Evolutionary conservation across 495 filamentous ascomycete species (phyloP).

Genomic region (Tuber microsphaerosporum): DNA sequence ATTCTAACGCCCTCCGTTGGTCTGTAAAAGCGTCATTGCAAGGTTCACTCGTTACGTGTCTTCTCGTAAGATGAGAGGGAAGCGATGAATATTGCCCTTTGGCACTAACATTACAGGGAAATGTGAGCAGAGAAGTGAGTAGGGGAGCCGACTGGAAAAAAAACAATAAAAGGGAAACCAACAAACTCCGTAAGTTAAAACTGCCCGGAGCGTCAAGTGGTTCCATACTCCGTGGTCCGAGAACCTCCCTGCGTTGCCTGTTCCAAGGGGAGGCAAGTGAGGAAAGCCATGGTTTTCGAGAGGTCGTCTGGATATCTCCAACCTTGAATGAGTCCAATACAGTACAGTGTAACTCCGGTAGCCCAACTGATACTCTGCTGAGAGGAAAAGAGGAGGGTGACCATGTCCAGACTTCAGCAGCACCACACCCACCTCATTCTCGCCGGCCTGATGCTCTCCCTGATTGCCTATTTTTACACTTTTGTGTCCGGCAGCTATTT

Average conservation of each 20-base stretch:
- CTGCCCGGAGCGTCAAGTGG: not conserved
- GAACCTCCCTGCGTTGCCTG: not conserved
- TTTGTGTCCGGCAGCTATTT: not conserved
- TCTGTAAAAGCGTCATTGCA: not conserved
- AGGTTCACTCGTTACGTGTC: not conserved
- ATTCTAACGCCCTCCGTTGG: not conserved
- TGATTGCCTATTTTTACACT: constrained; percentile 1
- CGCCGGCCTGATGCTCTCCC: not conserved
- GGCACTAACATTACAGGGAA: not conserved
- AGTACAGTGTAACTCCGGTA: not conserved
- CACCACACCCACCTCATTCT: not conserved
- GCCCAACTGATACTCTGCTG: not conserved
- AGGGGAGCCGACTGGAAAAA: not conserved
- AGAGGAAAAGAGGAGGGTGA: not conserved
- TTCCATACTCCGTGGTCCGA: not conserved
- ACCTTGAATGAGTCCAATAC: not conserved
- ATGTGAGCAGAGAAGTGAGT: not conserved
- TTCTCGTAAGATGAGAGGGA: not conserved
- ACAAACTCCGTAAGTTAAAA: not conserved
- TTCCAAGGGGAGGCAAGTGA: not conserved
- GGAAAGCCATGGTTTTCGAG: not conserved
- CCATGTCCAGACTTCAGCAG: not conserved
- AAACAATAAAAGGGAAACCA: not conserved
- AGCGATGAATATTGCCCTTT: constrained; percentile 1
- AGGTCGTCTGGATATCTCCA: not conserved